Conservation (phyloP, 2,329 filamentous ascomycete genomes). For the Penicillium italicum region DNA sequence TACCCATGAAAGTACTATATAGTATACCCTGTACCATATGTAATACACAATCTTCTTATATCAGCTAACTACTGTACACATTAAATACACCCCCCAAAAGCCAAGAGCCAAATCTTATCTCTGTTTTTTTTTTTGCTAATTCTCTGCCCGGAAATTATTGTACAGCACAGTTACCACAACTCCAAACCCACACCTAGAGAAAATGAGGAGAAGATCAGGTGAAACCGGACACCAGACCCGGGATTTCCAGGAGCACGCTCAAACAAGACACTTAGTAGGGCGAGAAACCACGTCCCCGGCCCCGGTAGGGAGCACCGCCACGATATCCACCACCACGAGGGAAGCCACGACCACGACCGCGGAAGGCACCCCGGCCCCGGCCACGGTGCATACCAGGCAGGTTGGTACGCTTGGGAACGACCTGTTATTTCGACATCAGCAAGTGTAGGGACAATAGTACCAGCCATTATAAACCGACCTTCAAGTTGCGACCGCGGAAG, state of each 20-base stretch:
- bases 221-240: background rate
- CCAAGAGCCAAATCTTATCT: background rate
- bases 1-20: no score
- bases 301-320: constrained; percentile 51
- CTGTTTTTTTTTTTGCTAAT: constrained; percentile 4
- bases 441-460: background rate
- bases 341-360: constrained; percentile 56
- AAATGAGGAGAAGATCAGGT: background rate
- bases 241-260: background rate
- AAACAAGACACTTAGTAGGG: constrained; percentile 39
- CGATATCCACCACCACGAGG: constrained; percentile 44
- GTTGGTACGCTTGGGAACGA: constrained; percentile 91
- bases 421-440: constrained; percentile 44
- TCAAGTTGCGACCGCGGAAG: constrained; percentile 91
- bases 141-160: constrained; percentile 32
- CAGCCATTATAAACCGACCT: constrained; percentile 56
- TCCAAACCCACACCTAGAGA: constrained; percentile 24
- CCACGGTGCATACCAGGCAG: constrained; percentile 90
- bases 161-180: constrained; percentile 31
- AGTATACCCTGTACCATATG: background rate
- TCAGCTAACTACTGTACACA: background rate
- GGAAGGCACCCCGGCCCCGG: constrained; percentile 50
- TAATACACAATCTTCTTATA: background rate
- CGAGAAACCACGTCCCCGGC: constrained; percentile 45
- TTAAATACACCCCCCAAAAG: background rate